Evolutionary conservation across 163 green algal genomes (phyloP).

Genomic region (Prototheca cutis): DNA sequence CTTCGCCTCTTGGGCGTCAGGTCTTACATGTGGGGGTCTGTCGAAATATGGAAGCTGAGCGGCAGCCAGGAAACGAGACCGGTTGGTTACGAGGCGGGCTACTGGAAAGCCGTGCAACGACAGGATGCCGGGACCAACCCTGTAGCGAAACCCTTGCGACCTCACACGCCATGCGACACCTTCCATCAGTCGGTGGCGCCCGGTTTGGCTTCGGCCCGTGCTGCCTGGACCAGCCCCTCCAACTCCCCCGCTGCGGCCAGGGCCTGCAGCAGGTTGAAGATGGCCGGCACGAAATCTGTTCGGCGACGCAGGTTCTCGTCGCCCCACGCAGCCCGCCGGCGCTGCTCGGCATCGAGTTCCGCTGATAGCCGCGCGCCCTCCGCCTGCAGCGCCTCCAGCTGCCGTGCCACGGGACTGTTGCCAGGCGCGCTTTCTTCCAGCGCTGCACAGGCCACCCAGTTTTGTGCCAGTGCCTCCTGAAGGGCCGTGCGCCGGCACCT

Average conservation of each 20-base stretch:
- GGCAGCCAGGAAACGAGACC: too few species aligned
- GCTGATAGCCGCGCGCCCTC: conserved; percentile 9
- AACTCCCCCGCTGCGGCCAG: conserved; percentile 78
- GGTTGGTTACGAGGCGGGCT: too few species aligned
- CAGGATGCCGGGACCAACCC: too few species aligned
- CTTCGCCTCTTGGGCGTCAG: too few species aligned
- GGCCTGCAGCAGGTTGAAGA: conserved; percentile 74
- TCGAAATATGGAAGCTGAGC: too few species aligned
- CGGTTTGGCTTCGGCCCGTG: too few species aligned
- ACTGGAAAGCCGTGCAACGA: too few species aligned
- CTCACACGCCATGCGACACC: too few species aligned
- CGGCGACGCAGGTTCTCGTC: conserved; percentile 23
- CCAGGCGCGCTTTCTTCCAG: background rate
- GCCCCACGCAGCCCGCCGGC: conserved; percentile 7
- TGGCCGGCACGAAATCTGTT: conserved; percentile 72
- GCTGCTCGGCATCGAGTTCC: conserved; percentile 24
- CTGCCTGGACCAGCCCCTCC: conserved; percentile 39
- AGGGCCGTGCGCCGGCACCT: background rate
- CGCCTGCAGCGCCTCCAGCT: too few species aligned
- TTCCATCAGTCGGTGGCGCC: too few species aligned
- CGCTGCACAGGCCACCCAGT: background rate
- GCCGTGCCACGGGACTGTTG: background rate
- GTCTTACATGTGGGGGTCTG: too few species aligned
- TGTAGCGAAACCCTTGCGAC: too few species aligned
- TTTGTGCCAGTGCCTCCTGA: background rate